Evolutionary conservation across 805 yeast species (phyloP).

Genomic region (Komagataella pseudopastoris): DNA sequence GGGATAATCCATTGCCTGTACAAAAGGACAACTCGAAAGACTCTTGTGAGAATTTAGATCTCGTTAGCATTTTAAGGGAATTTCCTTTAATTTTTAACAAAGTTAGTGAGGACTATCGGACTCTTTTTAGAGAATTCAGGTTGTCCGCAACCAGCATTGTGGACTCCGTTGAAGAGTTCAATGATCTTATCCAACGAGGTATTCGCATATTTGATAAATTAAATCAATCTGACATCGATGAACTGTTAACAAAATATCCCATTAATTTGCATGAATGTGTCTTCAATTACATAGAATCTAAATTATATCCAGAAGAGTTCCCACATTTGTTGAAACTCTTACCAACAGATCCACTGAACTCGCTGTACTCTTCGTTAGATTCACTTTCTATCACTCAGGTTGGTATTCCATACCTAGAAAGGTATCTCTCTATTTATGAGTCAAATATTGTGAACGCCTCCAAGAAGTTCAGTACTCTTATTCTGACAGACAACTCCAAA

Average conservation of each 20-base stretch:
- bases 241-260: constrained; percentile 16
- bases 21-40: not conserved
- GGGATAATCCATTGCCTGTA: constrained; percentile 1
- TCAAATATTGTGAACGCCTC: constrained; percentile 35
- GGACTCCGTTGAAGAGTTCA: constrained; percentile 14
- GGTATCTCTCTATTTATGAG: constrained; percentile 20
- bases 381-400: constrained; percentile 34
- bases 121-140: constrained; percentile 23
- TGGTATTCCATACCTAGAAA: constrained; percentile 22
- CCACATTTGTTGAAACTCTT: constrained; percentile 15
- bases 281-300: constrained; percentile 59
- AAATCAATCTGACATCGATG: constrained; percentile 14
- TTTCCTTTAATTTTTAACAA: constrained; percentile 14
- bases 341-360: constrained; percentile 6
- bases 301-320: constrained; percentile 42
- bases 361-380: constrained; percentile 21
- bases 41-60: not conserved
- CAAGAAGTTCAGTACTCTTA: constrained; percentile 31
- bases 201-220: constrained; percentile 19
- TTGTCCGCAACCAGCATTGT: constrained; percentile 15
- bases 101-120: constrained; percentile 24
- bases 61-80: not conserved
- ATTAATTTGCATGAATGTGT: constrained; percentile 39
- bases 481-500: constrained; percentile 29
- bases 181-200: constrained; percentile 16